These are phyloP conservation scores for Myriosclerotinia duriaeana DNA, from an alignment of 2,329 filamentous ascomycete genomes.

Conservation along the genomic window DNA sequence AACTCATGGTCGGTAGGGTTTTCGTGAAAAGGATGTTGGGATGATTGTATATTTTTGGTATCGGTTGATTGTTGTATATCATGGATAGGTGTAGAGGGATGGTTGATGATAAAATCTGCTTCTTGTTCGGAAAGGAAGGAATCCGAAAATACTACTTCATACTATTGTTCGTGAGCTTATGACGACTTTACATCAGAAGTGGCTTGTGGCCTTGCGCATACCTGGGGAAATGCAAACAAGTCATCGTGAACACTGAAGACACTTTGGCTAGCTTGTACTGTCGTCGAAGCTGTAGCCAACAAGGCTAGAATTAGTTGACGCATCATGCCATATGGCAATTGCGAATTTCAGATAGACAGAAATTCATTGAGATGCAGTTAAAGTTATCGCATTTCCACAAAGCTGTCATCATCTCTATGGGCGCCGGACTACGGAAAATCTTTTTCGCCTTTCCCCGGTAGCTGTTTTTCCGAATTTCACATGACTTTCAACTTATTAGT, in stretches of 20 bases:
- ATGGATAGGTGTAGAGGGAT: constrained; percentile 33
- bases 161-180: constrained; percentile 47
- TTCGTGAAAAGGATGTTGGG: constrained; percentile 23
- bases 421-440: not conserved
- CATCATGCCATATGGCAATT: constrained; percentile 41
- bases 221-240: constrained; percentile 68
- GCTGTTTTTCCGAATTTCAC: not conserved
- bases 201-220: constrained; percentile 40
- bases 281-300: constrained; percentile 34
- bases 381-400: constrained; percentile 16
- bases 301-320: constrained; percentile 35
- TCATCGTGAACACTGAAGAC: constrained; percentile 72
- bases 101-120: constrained; percentile 50
- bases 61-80: constrained; percentile 30
- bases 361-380: constrained; percentile 23
- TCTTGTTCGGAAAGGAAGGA: constrained; percentile 59
- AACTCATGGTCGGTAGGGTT: constrained; percentile 24
- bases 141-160: constrained; percentile 62
- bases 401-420: constrained; percentile 20
- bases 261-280: constrained; percentile 53
- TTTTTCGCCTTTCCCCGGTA: not conserved
- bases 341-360: constrained; percentile 19
- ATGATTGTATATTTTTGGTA: constrained; percentile 34
- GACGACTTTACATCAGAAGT: not conserved
- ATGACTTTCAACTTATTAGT: constrained; percentile 1